Conservation (phyloP, 768 basidiomycete species). For the Mycena haematopus region DNA sequence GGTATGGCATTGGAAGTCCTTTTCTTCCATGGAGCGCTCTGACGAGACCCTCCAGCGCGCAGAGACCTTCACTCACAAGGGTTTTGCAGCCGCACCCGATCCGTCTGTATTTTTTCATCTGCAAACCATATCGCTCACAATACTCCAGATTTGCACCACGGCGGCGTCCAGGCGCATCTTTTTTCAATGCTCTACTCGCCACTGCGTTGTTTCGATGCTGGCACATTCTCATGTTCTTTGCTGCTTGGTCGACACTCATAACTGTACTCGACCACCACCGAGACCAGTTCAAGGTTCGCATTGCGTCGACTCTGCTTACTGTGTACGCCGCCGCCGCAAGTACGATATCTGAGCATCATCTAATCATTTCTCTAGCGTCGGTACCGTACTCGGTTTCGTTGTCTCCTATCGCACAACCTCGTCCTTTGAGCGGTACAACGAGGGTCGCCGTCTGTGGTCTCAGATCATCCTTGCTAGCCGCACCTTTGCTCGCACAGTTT, state of each 20-base stretch:
- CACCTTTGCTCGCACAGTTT: conserved; percentile 64
- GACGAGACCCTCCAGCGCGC: conserved; percentile 7
- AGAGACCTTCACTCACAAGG: conserved; percentile 22
- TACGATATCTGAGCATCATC: not conserved
- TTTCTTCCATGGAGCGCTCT: conserved; percentile 5
- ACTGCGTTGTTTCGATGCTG: conserved; percentile 57
- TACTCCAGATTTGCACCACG: conserved; percentile 23
- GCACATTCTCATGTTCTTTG: conserved; percentile 71
- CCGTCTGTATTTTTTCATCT: conserved; percentile 12
- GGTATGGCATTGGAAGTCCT: not conserved
- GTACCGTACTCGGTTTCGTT: conserved; percentile 79
- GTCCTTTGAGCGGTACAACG: conserved; percentile 79
- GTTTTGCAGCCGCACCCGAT: conserved; percentile 24
- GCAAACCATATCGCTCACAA: not conserved
- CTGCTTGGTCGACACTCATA: conserved; percentile 66
- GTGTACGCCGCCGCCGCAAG: conserved; percentile 50
- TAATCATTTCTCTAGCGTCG: conserved; percentile 38
- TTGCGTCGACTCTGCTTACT: conserved; percentile 66
- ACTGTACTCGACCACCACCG: conserved; percentile 53
- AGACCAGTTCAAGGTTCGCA: conserved; percentile 45
- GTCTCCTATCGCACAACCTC: conserved; percentile 76
- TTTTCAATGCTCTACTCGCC: conserved; percentile 38
- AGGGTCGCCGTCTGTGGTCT: conserved; percentile 73
- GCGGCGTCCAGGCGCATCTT: conserved; percentile 28
- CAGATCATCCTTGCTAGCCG: conserved; percentile 65